Percentiles rank a stretch among this genome's conserved stretches.
These are phyloP conservation scores for Phytophthora ramorum DNA, from an alignment of 352 stramenopile species.

Conservation along the genomic window DNA sequence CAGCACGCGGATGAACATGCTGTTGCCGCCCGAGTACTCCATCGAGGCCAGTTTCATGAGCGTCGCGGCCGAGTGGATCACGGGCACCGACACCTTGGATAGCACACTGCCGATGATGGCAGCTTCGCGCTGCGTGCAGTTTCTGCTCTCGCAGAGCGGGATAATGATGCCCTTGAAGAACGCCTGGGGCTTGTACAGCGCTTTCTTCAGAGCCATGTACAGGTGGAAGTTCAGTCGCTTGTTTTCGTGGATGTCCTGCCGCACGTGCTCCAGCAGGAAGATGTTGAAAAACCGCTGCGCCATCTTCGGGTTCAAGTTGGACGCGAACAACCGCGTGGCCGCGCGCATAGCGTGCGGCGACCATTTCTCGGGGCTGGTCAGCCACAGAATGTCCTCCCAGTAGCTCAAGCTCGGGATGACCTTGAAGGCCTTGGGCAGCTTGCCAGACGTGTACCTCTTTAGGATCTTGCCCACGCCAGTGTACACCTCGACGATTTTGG, in stretches of 20 bases:
- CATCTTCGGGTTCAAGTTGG: constrained; percentile 99
- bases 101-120: constrained; percentile 98
- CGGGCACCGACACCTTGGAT: constrained; percentile 98
- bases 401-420: constrained; percentile 98
- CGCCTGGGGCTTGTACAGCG: constrained; percentile 98
- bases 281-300: constrained; percentile 99
- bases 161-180: constrained; percentile 99
- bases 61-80: constrained; percentile 98
- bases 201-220: constrained; percentile 99
- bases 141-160: constrained; percentile 93
- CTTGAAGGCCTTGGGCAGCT: constrained; percentile 99
- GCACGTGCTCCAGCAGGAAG: constrained; percentile 96
- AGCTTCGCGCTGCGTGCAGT: constrained; percentile 98
- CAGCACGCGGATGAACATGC: constrained; percentile 98
- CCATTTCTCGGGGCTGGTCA: constrained; percentile 98
- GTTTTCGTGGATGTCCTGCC: constrained; percentile 97
- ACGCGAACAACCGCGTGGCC: constrained; percentile 98
- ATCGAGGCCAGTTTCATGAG: constrained; percentile 98
- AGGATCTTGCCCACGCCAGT: constrained; percentile 98
- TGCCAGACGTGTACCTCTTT: constrained; percentile 97
- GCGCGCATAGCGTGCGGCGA: constrained; percentile 98
- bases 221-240: constrained; percentile 99
- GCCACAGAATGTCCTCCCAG: constrained; percentile 98
- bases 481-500: constrained; percentile 99
- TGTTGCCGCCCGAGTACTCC: constrained; percentile 97